Evolutionary conservation across 2,329 filamentous ascomycete genomes (phyloP).

Genomic region (Pseudophaeomoniella oleicola): DNA sequence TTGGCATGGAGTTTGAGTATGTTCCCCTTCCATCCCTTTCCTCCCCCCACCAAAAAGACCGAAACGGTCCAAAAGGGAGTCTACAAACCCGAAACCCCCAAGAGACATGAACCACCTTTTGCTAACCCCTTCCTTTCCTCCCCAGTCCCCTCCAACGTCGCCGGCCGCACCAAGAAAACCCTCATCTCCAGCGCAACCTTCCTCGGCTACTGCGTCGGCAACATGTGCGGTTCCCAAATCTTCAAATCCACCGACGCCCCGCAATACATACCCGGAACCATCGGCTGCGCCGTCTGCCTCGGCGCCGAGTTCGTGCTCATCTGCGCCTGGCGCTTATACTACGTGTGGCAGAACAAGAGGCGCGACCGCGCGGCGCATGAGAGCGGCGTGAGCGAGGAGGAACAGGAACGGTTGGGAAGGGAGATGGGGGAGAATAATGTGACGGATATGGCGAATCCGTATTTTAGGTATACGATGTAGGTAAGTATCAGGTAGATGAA

Average conservation of each 20-base stretch:
- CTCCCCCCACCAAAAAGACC: too few relatives aligned
- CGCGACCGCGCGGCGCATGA: conserved; percentile 15
- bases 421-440: conserved; percentile 21
- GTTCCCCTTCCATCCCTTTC: neutral
- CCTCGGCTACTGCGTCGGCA: conserved; percentile 32
- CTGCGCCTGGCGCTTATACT: conserved; percentile 23
- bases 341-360: conserved; percentile 25
- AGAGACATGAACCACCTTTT: too few relatives aligned
- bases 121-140: conserved; percentile 18
- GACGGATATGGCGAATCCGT: conserved; percentile 24
- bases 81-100: too few relatives aligned
- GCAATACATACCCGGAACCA: conserved; percentile 28
- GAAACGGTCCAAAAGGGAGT: too few relatives aligned
- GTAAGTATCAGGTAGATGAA: too few relatives aligned
- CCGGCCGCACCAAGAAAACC: conserved; percentile 32
- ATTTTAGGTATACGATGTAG: conserved; percentile 13
- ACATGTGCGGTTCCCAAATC: conserved; percentile 33
- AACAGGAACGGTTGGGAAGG: conserved; percentile 17
- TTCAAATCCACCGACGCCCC: conserved; percentile 29
- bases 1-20: conserved; percentile 17
- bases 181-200: conserved; percentile 31
- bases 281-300: conserved; percentile 23
- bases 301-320: conserved; percentile 24
- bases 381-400: conserved; percentile 20
- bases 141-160: conserved; percentile 29